Base-by-base conservation (phyloP, 228 moss, liverwort and hornwort species). In the Sphagnum fallax region DNA sequence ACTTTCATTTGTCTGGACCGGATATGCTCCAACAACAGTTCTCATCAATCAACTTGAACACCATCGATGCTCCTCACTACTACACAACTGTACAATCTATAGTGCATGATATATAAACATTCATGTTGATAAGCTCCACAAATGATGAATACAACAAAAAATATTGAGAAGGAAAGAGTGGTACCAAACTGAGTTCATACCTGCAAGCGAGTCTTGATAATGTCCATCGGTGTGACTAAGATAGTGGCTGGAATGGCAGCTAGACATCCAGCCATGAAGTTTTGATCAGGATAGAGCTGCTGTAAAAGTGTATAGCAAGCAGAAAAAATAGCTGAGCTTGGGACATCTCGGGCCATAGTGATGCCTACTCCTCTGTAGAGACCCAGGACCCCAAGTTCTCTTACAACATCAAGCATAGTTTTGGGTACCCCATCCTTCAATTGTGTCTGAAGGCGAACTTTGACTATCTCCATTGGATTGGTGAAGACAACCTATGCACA, bases 391-490 rank as follows among this genome's bases (percentile, higher is more conserved):
- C 98, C 98, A 6, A 98, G 93, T 66, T 93, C 91, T 65, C 86
- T 87, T 58, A 93, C 83, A 10, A 98, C 87, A 61, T 91, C 90
- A 93, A 90, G 93, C 62, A 81, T 59, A 14, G 52, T 77, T 76
- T 97, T 93, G 67, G 71, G 82, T n/a, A 81, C 76, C 0, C 79
- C 83, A 10, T 78, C 82, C 64, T 83, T 92, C 52, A 91, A 53
- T 53, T 89, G 98, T 7, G 98, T 98, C 69, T 98, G 98, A 60
- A 98, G 81, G 63, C 92, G 83, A 11, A 98, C 98, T 78, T 98
- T 98, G 49, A 98, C 91, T 63, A 93, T 93, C 74, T 93, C 98
- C 98, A 98, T 98, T 14, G 98, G 98, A 70, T 93, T 98, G 32
- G 98, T 98, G 71, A 98, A 90, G 4, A 98, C 87, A 72, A 87